Percentiles rank a stretch among this genome's conserved stretches.
Conservation (phyloP, 768 basidiomycete genomes). For the Dendrothele bispora region DNA sequence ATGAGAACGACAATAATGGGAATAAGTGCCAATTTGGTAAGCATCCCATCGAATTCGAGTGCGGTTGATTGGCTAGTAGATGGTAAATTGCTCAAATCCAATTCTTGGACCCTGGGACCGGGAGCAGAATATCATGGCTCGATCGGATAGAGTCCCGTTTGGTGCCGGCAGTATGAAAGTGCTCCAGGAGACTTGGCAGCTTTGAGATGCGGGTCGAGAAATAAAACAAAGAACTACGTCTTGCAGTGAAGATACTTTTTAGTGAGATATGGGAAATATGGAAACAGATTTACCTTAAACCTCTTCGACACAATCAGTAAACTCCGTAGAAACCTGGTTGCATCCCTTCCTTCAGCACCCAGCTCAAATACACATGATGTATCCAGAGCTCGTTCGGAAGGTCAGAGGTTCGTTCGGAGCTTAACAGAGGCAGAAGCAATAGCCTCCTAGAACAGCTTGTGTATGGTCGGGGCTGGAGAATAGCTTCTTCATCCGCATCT, state of each 20-base stretch:
- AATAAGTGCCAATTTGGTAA: constrained; percentile 59
- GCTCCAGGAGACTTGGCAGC: constrained; percentile 58
- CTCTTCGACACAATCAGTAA: constrained; percentile 42
- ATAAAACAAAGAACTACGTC: constrained; percentile 66
- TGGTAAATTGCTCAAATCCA: constrained; percentile 66
- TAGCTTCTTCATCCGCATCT: no score
- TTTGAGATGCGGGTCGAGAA: constrained; percentile 46
- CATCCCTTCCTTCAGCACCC: constrained; percentile 27
- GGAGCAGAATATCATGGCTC: constrained; percentile 86
- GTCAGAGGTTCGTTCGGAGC: no score
- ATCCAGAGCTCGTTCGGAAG: constrained; percentile 76
- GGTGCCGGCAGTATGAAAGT: constrained; percentile 62
- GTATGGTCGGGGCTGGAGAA: constrained; percentile 70
- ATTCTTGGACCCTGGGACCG: constrained; percentile 74
- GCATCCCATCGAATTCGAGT: constrained; percentile 58
- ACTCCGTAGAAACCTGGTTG: constrained; percentile 30
- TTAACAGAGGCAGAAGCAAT: constrained; percentile 68
- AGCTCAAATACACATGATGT: constrained; percentile 53
- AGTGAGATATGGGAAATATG: not conserved
- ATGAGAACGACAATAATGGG: constrained; percentile 66
- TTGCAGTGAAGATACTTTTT: constrained; percentile 46
- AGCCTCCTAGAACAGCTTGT: constrained; percentile 58
- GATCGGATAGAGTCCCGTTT: constrained; percentile 88
- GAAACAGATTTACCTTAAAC: constrained; percentile 38
- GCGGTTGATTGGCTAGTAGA: constrained; percentile 46